Evolutionary conservation across 164 flowering plant species (phyloP).

Genomic region (Nymphaea colorata): DNA sequence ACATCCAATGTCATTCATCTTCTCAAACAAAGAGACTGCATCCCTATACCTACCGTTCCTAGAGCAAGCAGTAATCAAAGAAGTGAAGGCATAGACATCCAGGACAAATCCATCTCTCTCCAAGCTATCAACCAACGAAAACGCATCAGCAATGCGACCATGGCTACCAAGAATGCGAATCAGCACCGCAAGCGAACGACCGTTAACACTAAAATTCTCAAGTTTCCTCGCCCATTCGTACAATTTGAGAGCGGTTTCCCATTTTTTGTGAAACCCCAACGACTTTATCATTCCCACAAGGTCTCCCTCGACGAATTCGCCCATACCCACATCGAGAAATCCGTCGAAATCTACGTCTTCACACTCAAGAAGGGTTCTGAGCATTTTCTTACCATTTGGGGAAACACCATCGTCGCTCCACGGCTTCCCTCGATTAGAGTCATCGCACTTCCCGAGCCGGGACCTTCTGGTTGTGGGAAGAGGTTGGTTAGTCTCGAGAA

Average conservation of each 20-base stretch:
- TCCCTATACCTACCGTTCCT: constrained; percentile 62
- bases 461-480: constrained; percentile 8
- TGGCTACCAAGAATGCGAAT: constrained; percentile 50
- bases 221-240: constrained; percentile 49
- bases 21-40: constrained; percentile 53
- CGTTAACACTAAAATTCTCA: constrained; percentile 7
- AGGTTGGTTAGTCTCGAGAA: constrained; percentile 4
- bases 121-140: constrained; percentile 37
- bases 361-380: constrained; percentile 30
- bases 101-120: constrained; percentile 40
- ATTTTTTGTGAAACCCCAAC: constrained; percentile 50
- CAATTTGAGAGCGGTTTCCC: constrained; percentile 45
- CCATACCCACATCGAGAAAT: constrained; percentile 3
- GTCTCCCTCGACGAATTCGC: constrained; percentile 25
- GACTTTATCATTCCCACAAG: constrained; percentile 52
- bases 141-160: constrained; percentile 41
- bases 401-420: constrained; percentile 55
- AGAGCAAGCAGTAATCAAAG: constrained; percentile 58
- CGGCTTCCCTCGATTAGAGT: constrained; percentile 70
- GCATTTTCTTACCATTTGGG: constrained; percentile 34
- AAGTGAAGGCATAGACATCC: constrained; percentile 80
- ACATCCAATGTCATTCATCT: constrained; percentile 78
- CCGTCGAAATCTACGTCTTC: not conserved
- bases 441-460: constrained; percentile 44
- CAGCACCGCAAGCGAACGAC: constrained; percentile 32